Base-by-base conservation (phyloP, 139 green algal genomes). In the Coelastrella sp. region DNA sequence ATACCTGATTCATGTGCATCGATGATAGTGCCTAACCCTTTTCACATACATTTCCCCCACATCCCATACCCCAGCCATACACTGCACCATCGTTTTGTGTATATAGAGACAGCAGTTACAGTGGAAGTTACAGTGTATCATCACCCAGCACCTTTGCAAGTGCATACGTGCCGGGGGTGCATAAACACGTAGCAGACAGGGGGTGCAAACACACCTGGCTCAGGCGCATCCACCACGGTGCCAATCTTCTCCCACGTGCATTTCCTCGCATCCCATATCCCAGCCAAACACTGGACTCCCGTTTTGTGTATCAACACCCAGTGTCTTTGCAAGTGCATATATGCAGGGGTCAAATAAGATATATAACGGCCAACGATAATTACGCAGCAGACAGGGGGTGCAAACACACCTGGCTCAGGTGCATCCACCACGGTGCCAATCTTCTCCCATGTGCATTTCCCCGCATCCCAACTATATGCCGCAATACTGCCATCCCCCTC, bases 21-120 rank as follows among this genome's bases (percentile, higher is more conserved):
- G 66, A 98, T 92, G n/a, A 99, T 97, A 80, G 98, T 95, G 5
- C 97, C 96, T 32, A 99, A 92, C 87, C 94, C 96, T 75, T 99
- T 96, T 98, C 98, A 99, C 75, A 97, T 74, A 13, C 89, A 85
- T 61, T 93, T 79, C 58, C 73, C 87, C 0, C 1, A 89, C 88
- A 61, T 96, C 95, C 97, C 97, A 99, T 47, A 47, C 32, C 32
- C 32, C 32, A 47, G 32, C 32, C 32, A 47, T 47, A 47, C 1
- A 47, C 32, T 47, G 32, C n/a, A 47, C 32, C 32, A 0, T 1
- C 32, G 32, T 47, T 47, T 47, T 47, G 32, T 47, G 32, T 47
- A 47, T 47, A 47, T 47, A 47, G 32, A 47, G 32, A 47, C 32
- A 47, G 32, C 0, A 47, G 32, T 47, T 47, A 47, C 32, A 47